Evolutionary conservation across 768 basidiomycete species (phyloP).

Genomic region (Kwoniella bestiolae): DNA sequence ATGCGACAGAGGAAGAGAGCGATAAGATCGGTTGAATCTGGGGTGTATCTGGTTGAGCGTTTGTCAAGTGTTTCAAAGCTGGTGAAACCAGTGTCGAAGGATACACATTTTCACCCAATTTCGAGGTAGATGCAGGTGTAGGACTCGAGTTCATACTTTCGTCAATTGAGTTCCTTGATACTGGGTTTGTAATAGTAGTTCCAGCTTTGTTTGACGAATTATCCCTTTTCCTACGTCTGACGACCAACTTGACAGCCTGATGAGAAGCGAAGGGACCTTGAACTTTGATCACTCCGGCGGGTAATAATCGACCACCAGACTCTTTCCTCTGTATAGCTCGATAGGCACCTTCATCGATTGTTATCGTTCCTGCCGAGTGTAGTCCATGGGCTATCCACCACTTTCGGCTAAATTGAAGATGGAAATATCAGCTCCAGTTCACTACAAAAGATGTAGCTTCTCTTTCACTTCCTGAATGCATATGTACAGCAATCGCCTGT

Average conservation of each 20-base stretch:
- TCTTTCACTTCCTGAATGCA: neutral
- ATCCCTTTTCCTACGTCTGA: constrained; percentile 57
- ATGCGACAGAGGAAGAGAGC: constrained; percentile 61
- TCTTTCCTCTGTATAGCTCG: constrained; percentile 75
- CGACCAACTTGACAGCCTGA: constrained; percentile 85
- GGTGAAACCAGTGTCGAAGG: constrained; percentile 15
- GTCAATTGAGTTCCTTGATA: constrained; percentile 25
- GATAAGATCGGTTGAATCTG: constrained; percentile 60
- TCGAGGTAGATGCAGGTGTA: constrained; percentile 6
- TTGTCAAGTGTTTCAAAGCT: constrained; percentile 11
- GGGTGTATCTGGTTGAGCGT: constrained; percentile 63
- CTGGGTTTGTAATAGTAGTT: neutral
- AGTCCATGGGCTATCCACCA: constrained; percentile 98
- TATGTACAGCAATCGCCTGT: no score
- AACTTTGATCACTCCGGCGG: constrained; percentile 85
- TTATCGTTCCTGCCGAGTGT: constrained; percentile 80
- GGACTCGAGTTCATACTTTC: constrained; percentile 26
- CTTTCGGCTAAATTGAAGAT: constrained; percentile 72
- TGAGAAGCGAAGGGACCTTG: constrained; percentile 89
- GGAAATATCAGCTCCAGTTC: neutral
- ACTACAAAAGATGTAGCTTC: neutral
- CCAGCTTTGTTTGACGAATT: neutral
- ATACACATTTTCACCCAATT: neutral
- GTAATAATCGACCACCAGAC: constrained; percentile 87
- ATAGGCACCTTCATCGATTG: constrained; percentile 88